Conservation (phyloP, 305 asterid genomes). For the Ilex paraguariensis region DNA sequence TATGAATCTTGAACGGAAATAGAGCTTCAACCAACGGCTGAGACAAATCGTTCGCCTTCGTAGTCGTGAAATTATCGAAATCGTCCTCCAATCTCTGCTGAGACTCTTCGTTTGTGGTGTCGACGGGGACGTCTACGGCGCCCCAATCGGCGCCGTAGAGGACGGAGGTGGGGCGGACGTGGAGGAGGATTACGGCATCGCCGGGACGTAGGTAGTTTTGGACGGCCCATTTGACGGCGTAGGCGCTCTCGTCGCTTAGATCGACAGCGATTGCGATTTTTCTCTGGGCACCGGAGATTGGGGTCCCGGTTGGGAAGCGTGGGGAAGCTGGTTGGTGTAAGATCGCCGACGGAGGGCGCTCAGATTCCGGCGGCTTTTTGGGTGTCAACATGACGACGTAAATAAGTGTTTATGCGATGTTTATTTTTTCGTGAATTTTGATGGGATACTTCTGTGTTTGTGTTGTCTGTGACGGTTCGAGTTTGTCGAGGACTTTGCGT, state of each 20-base stretch:
- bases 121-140: conserved; percentile 38
- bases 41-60: conserved; percentile 60
- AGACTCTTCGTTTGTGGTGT: conserved; percentile 47
- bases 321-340: too few relatives aligned
- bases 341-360: too few relatives aligned
- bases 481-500: too few relatives aligned
- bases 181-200: conserved; percentile 71
- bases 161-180: conserved; percentile 72
- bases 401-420: too few relatives aligned
- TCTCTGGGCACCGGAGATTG: conserved; percentile 48
- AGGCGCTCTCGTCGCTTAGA: conserved; percentile 77
- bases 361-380: too few relatives aligned
- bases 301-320: conserved; percentile 46
- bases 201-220: conserved; percentile 72
- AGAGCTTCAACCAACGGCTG: conserved; percentile 61
- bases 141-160: conserved; percentile 90
- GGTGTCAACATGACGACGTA: too few relatives aligned
- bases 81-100: conserved; percentile 66
- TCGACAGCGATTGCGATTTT: conserved; percentile 70
- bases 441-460: too few relatives aligned
- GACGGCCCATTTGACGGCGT: conserved; percentile 74
- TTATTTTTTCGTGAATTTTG: too few relatives aligned
- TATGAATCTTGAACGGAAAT: conserved; percentile 68
- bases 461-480: too few relatives aligned
- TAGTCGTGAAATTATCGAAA: conserved; percentile 59